Base-by-base conservation (phyloP, 2,329 filamentous ascomycete genomes). In the Talaromyces albobiverticillius region DNA sequence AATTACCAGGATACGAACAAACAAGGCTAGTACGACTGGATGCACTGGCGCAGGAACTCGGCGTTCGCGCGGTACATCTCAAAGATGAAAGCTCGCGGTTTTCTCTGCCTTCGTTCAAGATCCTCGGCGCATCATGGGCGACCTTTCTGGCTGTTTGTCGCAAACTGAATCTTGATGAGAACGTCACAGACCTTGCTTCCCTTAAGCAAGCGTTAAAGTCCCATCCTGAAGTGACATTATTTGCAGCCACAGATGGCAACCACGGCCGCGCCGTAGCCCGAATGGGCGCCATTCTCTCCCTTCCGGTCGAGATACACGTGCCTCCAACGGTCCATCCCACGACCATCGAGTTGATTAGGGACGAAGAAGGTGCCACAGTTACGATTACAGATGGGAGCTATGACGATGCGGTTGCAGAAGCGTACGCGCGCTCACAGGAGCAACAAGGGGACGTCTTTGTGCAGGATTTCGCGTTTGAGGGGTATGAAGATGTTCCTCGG, bases 51-150 rank as follows among this genome's bases (percentile, higher is more conserved):
- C 60, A 71, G 2, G 76, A 84, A 13, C 67, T 90, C 0, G 80
- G 80, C 0, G 71, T 89, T 10, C 69, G 71, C 0, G 71, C 77
- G 4, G 75, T 92, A 3, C 77, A 85, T 34, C 63, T 91, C 59
- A 93, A 93, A 64, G 83, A 91, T 61, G 88, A 93, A 67, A 84
- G 81, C 25, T 75, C 71, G 51, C 80, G 88, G 4, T 82, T 90
- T 34, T 84, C 85, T 0, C 76, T 92, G 1, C 86, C 87, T 0
- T 81, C 88, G 0, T 93, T 92, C 76, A 94, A 94, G 69, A 88
- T 92, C 42, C 79, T 92, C 0, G 89, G 89, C 18, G 88, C 89
- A 1, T 88, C 86, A 0, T 93, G 87, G 87, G 65, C 73, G 0
- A 63, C 71, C 1, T 67, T 71, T 7, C 67, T 84, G 0, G 67